A percentile compares a stretch with the other conserved stretches of the same genome.
phyloP scores from a whole-genome alignment of 2,329 filamentous ascomycete species.

The Monosporascus ibericus region DNA sequence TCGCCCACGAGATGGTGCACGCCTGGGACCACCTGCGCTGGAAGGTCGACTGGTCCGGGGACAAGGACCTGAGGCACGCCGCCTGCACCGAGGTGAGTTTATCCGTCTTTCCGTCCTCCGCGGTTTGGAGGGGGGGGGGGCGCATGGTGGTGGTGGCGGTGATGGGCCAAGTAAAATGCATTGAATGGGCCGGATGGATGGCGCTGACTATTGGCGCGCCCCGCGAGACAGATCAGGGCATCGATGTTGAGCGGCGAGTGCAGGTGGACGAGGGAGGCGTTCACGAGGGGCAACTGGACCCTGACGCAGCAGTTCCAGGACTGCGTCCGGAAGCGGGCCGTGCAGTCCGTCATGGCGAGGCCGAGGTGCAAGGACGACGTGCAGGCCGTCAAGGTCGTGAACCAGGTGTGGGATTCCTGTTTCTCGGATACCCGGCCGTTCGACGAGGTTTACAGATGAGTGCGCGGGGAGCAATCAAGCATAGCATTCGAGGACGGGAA shows the following conservation, averaged over 20 bases:
- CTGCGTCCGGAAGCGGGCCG: slow-evolving; percentile 78
- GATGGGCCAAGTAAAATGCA: too few species aligned
- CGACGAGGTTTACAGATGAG: slow-evolving; percentile 85
- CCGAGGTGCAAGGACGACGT: slow-evolving; percentile 78
- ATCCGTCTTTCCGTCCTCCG: not conserved
- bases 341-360: slow-evolving; percentile 70
- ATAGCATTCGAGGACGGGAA: not conserved
- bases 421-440: slow-evolving; percentile 92
- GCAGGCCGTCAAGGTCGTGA: slow-evolving; percentile 81
- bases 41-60: slow-evolving; percentile 74
- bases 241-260: slow-evolving; percentile 92
- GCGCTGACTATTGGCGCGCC: too few species aligned
- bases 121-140: not conserved
- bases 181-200: too few species aligned
- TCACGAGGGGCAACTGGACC: slow-evolving; percentile 78
- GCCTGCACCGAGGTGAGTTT: slow-evolving; percentile 80
- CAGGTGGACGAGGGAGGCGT: slow-evolving; percentile 80
- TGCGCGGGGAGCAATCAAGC: not conserved
- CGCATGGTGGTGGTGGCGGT: not conserved
- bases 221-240: slow-evolving; percentile 66
- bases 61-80: slow-evolving; percentile 73
- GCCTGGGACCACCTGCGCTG: slow-evolving; percentile 90
- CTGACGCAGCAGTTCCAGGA: slow-evolving; percentile 90
- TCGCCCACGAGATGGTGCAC: slow-evolving; percentile 97
- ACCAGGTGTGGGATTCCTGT: slow-evolving; percentile 98